Percentiles rank a stretch among this genome's conserved stretches.
These are phyloP conservation scores for Sideroxylon spinosum DNA, from an alignment of 179 eudicot species.

Conservation along the genomic window DNA sequence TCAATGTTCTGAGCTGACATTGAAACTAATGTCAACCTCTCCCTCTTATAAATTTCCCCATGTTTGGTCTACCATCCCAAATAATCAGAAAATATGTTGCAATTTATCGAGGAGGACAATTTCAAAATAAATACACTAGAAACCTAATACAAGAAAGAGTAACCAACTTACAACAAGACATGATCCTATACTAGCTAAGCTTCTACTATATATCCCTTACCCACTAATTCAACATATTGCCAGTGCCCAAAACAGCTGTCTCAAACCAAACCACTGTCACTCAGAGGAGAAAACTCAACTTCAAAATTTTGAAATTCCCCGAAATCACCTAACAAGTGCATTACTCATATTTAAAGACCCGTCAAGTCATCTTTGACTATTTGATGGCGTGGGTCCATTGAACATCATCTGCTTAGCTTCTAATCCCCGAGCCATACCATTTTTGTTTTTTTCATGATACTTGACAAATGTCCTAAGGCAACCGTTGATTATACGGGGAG, in stretches of 20 bases:
- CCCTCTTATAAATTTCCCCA: not conserved
- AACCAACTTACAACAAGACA: not conserved
- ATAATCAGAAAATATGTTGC: not conserved
- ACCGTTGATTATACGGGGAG: slow-evolving; percentile 86
- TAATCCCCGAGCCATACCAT: slow-evolving; percentile 15
- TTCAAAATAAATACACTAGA: not conserved
- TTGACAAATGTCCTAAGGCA: slow-evolving; percentile 75
- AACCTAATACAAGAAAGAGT: not conserved
- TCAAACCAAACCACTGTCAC: not conserved
- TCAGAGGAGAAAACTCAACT: not conserved
- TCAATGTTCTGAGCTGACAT: too few species aligned
- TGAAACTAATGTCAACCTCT: too few species aligned
- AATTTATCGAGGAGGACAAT: not conserved
- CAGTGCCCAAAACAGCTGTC: not conserved
- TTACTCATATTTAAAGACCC: not conserved
- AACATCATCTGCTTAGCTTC: slow-evolving; percentile 18
- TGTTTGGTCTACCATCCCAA: not conserved
- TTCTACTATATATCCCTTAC: not conserved
- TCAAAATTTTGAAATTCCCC: not conserved
- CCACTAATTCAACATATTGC: not conserved
- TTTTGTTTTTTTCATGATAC: slow-evolving; percentile 32
- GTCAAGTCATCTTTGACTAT: not conserved
- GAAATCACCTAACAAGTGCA: not conserved
- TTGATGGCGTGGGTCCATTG: not conserved
- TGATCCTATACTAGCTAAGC: not conserved